Evolutionary conservation across 352 stramenopile genomes (phyloP), one percentile per base, ranked within the genome.

Genomic region (Phytophthora pluvialis): DNA sequence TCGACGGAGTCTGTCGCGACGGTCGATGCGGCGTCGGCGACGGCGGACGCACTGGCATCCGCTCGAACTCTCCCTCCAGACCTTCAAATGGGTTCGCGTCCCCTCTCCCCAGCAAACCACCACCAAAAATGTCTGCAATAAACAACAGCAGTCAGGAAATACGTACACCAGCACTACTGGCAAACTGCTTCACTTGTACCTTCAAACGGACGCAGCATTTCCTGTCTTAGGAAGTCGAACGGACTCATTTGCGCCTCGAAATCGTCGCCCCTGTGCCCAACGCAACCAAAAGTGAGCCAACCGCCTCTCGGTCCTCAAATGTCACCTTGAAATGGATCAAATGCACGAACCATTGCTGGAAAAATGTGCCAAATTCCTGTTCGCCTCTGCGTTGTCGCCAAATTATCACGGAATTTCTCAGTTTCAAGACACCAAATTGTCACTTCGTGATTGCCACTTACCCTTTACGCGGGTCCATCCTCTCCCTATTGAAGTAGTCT

Each of bases 141-240:
- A 49, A 28, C 11, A 51, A 31, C 5, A 62, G 48, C 26, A 31
- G 61, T 32, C 10, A 26, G 1, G 16, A 25, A 35, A 21, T 21
- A 21, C 21, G 21, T 21, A 21, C 21, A 21, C 21, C 21, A 21
- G 21, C 21, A 21, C 21, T 21, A 21, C 21, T 21, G 21, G 21
- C 21, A 21, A 21, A 21, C 2, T 21, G 21, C 21, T 2, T 21
- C 21, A 21, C 21, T 21, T 21, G 21, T 21, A 90, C 84, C 78
- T 73, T 91, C 84, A 60, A 93, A 93, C 5, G 84, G 84, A 54
- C 84, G 84, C 47, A 93, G 66, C 81, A 93, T 91, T 59, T 93
- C 84, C 47, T 93, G 80, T 39, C 80, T 74, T 10, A 93, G 55
- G 43, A 93, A 93, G 68, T 93, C 84, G 46, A 93, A 93, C 25